phyloP scores from a whole-genome alignment of 805 yeast species.

The Yarrowia bubula region DNA sequence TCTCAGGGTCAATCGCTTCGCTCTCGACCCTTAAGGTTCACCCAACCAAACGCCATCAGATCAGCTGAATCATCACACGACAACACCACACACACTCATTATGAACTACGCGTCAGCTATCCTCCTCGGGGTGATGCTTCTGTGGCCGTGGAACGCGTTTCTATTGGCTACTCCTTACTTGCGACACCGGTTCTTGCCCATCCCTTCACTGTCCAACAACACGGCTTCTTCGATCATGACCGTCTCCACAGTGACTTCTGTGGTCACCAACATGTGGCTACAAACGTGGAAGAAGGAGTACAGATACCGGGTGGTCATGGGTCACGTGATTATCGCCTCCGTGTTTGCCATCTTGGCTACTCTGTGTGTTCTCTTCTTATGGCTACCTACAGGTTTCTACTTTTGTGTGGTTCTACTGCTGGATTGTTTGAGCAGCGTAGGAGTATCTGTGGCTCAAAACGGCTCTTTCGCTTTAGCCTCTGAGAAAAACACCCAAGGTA shows the following conservation, averaged over 20 bases:
- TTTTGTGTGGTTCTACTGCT: constrained; percentile 57
- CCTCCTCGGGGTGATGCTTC: constrained; percentile 68
- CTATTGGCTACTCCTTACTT: constrained; percentile 83
- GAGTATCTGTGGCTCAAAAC: constrained; percentile 81
- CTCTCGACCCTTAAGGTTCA: not conserved
- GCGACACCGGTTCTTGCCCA: constrained; percentile 53
- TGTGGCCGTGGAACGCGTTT: constrained; percentile 98
- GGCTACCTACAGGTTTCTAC: constrained; percentile 33
- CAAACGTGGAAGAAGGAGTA: constrained; percentile 62
- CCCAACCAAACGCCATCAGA: not conserved
- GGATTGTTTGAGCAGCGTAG: constrained; percentile 65
- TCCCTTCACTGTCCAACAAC: constrained; percentile 43
- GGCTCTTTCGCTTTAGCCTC: constrained; percentile 85
- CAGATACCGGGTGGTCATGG: constrained; percentile 59
- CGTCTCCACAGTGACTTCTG: constrained; percentile 68
- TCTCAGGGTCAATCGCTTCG: no score
- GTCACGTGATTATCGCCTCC: constrained; percentile 55
- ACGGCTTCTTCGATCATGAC: constrained; percentile 89
- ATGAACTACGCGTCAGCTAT: constrained; percentile 56
- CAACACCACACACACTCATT: not conserved
- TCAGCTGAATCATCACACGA: not conserved
- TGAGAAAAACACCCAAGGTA: constrained; percentile 77
- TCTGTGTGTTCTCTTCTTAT: constrained; percentile 39
- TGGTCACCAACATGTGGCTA: constrained; percentile 59
- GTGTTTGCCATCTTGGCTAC: constrained; percentile 60